phyloP scores from a whole-genome alignment of 2,329 filamentous ascomycete species.

The Aplosporella prunicola region DNA sequence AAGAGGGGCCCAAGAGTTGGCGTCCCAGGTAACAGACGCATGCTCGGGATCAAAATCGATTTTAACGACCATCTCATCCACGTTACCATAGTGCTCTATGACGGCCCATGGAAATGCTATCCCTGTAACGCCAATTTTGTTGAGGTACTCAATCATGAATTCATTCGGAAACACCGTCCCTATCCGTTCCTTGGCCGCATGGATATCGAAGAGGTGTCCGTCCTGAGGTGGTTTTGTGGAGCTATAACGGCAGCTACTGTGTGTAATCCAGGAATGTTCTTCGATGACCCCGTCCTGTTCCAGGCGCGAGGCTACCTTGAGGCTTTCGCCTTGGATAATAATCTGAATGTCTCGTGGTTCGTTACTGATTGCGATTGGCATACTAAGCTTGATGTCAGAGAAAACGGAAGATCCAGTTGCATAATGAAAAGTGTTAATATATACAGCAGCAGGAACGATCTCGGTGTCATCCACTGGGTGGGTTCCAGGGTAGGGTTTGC shows the following conservation, averaged over 20 bases:
- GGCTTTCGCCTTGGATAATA: constrained; percentile 20
- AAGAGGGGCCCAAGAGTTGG: constrained; percentile 30
- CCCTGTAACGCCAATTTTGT: constrained; percentile 30
- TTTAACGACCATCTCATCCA: constrained; percentile 32
- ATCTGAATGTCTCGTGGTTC: constrained; percentile 30
- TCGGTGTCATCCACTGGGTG: constrained; percentile 35
- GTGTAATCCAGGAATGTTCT: constrained; percentile 25
- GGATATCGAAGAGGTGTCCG: constrained; percentile 16
- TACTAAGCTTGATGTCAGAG: constrained; percentile 25
- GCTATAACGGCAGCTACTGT: constrained; percentile 19
- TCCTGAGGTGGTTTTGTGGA: background rate
- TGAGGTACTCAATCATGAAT: constrained; percentile 33
- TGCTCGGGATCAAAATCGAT: constrained; percentile 27
- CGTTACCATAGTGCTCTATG: constrained; percentile 29
- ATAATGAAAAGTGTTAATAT: constrained; percentile 33
- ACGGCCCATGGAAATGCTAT: constrained; percentile 37
- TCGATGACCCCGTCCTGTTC: constrained; percentile 2
- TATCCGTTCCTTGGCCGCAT: constrained; percentile 21
- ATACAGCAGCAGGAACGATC: constrained; percentile 35
- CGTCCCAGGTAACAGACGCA: constrained; percentile 19
- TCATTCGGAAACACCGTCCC: constrained; percentile 18
- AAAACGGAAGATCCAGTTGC: constrained; percentile 23
- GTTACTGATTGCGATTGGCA: constrained; percentile 28
- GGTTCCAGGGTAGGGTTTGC: constrained; percentile 33
- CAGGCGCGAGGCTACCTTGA: constrained; percentile 29